A percentile compares a stretch with the other conserved stretches of the same genome.
phyloP scores from a whole-genome alignment of 2,329 filamentous ascomycete species.

The Lomentospora prolificans region DNA sequence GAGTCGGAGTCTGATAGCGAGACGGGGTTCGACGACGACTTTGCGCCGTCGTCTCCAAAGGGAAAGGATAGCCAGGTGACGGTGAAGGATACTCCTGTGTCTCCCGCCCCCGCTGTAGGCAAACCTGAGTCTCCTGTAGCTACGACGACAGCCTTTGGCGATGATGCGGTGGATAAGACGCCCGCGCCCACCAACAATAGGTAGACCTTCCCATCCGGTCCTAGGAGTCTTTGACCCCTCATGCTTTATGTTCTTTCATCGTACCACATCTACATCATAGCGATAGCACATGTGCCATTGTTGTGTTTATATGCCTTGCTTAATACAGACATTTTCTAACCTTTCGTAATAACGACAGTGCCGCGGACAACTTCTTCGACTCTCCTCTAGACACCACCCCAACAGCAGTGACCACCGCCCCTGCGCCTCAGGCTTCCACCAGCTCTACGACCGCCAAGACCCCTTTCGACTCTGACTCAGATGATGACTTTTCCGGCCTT shows the following conservation, averaged over 20 bases:
- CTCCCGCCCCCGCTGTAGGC: constrained; percentile 19
- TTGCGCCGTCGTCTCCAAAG: constrained; percentile 54
- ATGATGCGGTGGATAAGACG: constrained; percentile 5
- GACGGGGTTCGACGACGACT: constrained; percentile 90
- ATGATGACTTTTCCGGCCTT: constrained; percentile 72
- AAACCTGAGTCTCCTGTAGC: constrained; percentile 10
- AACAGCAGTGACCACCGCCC: constrained; percentile 19
- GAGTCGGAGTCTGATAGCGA: constrained; percentile 76
- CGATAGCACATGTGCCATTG: not conserved
- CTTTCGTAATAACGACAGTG: not conserved
- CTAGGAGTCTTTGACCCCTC: not conserved
- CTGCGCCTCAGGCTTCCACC: constrained; percentile 17
- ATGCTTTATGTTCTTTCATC: not conserved
- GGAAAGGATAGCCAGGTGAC: constrained; percentile 14
- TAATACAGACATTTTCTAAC: not conserved
- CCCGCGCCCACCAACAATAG: constrained; percentile 1
- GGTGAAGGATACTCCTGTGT: constrained; percentile 15
- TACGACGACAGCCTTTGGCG: not conserved
- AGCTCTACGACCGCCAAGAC: constrained; percentile 29
- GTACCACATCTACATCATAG: not conserved
- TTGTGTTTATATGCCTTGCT: too few species aligned
- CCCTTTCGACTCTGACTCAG: constrained; percentile 60
- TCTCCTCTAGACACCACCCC: constrained; percentile 12
- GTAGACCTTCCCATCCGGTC: not conserved
- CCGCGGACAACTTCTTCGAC: constrained; percentile 5